Base-by-base conservation (phyloP, 2,329 filamentous ascomycete genomes). In the Cladosporium austrohemisphaericum region DNA sequence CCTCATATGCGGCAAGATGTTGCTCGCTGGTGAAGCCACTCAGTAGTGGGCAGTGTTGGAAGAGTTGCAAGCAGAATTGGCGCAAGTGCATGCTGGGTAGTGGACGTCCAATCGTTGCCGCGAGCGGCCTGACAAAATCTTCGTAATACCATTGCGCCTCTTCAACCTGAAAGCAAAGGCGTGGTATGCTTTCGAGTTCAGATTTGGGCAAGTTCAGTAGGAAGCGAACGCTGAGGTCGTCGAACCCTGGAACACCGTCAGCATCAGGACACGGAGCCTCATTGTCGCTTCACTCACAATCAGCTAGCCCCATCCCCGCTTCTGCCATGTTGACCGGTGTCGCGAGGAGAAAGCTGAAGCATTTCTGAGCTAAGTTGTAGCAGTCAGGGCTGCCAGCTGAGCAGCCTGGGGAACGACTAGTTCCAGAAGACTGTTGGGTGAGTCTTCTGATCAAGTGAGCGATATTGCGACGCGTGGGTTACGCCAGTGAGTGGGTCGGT, bases 101-200 rank as follows among this genome's bases (percentile, higher is more conserved):
- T 79, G 45, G 90, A 85, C 69, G 96, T 87, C 56, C 93, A 76
- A 31, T 32, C 9, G 57, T 52, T 4, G 57, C 57, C 6, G 52
- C 56, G 19, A 57, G 53, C 8, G 92, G 91, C 40, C 93, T 88
- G 67, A 98, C 89, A 67, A 98, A 98, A 71, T 98, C 93, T 76
- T 98, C 93, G 80, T 98, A 98, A 72, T 95, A 98, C 93, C 93
- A 98, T 83, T 98, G 94, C 61, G 93, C 93, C 72, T 98, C 94
- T 71, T 98, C 93, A 60, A 98, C 87, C 72, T 97, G 91, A 69
- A 98, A 98, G 72, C 92, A 97, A 71, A 98, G 93, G 65, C 93
- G 86, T 66, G 90, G 88, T 51, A 95, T 87, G 2, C 88, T 90
- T 57, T 84, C 83, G 38, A 97, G 80, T 70, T 98, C 93, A 70